phyloP scores from a whole-genome alignment of 176 grass and related monocot genomes.

The Musa troglodytarum region DNA sequence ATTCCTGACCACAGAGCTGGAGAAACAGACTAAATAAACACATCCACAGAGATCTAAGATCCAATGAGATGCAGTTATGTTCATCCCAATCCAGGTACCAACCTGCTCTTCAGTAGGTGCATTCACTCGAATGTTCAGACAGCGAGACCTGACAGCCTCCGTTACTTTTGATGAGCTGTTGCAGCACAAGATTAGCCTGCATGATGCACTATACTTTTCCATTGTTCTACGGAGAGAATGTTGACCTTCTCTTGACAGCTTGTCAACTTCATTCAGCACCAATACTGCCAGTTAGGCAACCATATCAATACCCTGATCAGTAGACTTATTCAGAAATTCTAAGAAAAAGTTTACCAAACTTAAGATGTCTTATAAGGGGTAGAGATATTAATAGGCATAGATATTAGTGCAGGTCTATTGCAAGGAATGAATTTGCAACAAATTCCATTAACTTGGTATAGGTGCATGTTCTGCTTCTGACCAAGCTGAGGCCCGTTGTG shows the following conservation, averaged over 20 bases:
- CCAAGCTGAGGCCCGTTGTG: no score
- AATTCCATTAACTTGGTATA: no score
- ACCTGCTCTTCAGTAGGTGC: slow-evolving; percentile 86
- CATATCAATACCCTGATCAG: neutral
- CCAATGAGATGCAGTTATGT: neutral
- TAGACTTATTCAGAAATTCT: no score
- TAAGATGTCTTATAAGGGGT: no score
- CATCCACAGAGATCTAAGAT: no score
- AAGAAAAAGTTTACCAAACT: no score
- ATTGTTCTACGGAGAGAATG: slow-evolving; percentile 95
- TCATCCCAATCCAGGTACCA: neutral
- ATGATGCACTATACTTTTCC: slow-evolving; percentile 95
- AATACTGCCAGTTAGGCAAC: slow-evolving; percentile 43
- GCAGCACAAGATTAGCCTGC: slow-evolving; percentile 85
- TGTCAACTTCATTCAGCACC: slow-evolving; percentile 94
- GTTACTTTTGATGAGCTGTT: slow-evolving; percentile 99
- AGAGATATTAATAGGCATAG: no score
- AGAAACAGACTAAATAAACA: no score
- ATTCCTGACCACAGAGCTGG: no score
- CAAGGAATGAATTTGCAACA: no score
- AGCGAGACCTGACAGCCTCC: slow-evolving; percentile 85
- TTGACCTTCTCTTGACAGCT: slow-evolving; percentile 90
- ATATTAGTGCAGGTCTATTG: no score
- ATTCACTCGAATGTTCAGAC: slow-evolving; percentile 80
- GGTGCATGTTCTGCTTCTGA: no score